Conservation (phyloP, 2,329 filamentous ascomycete genomes). For the Paradendryphiella salina region DNA sequence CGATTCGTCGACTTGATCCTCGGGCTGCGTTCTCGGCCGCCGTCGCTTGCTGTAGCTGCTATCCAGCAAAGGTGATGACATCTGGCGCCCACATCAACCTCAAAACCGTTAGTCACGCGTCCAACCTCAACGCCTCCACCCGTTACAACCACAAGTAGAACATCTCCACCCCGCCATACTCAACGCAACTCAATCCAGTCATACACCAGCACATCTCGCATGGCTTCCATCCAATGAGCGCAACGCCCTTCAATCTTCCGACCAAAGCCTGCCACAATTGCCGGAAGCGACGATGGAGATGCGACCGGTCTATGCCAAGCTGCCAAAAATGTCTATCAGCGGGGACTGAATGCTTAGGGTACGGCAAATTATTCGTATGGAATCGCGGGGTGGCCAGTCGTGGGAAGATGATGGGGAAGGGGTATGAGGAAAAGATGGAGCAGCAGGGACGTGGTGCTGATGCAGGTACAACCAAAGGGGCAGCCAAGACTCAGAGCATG, state of each 20-base stretch:
- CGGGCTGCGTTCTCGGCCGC: constrained; percentile 18
- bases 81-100: constrained; percentile 10
- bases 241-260: constrained; percentile 35
- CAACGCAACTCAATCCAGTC: constrained; percentile 21
- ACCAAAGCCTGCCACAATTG: constrained; percentile 63
- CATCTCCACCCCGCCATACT: constrained; percentile 11
- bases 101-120: constrained; percentile 18
- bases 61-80: constrained; percentile 14
- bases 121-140: constrained; percentile 12
- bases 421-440: constrained; percentile 48
- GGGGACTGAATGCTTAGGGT: constrained; percentile 64
- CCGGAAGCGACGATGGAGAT: constrained; percentile 62
- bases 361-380: constrained; percentile 65
- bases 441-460: neutral
- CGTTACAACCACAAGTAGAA: constrained; percentile 18
- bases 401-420: constrained; percentile 59
- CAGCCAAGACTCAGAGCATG: constrained; percentile 30
- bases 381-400: constrained; percentile 57
- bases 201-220: constrained; percentile 36
- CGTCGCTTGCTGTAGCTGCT: constrained; percentile 16
- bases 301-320: constrained; percentile 62
- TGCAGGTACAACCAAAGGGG: constrained; percentile 22
- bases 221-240: constrained; percentile 40
- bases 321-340: constrained; percentile 63
- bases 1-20: constrained; percentile 18